phyloP scores from a whole-genome alignment of 345 rosid species.

The Laguncularia racemosa region DNA sequence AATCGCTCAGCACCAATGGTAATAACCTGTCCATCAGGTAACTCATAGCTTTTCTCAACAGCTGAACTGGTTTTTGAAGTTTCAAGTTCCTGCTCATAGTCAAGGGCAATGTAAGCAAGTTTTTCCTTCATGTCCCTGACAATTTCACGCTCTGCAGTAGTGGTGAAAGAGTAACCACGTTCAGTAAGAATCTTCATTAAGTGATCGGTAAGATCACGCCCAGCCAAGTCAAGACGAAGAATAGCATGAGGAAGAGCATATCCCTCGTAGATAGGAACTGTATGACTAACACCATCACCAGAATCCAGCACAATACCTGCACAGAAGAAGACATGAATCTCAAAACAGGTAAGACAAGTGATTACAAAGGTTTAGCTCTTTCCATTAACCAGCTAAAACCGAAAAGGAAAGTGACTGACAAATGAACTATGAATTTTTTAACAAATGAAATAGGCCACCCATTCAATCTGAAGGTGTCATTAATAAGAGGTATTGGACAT shows the following conservation, averaged over 20 bases:
- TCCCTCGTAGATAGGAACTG: constrained; percentile 66
- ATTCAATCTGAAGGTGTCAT: no score
- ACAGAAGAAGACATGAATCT: not conserved
- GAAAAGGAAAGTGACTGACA: no score
- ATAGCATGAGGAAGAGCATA: constrained; percentile 69
- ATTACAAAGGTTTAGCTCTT: not conserved
- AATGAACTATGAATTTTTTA: no score
- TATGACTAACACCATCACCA: constrained; percentile 78
- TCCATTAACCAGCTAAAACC: not conserved
- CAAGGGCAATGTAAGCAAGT: constrained; percentile 56
- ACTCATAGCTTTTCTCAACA: constrained; percentile 63
- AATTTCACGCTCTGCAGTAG: constrained; percentile 66
- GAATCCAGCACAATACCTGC: constrained; percentile 52
- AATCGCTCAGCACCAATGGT: constrained; percentile 62
- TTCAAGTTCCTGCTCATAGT: constrained; percentile 60
- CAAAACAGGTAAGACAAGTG: not conserved
- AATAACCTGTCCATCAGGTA: constrained; percentile 69
- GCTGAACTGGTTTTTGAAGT: constrained; percentile 50
- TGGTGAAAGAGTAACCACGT: constrained; percentile 76
- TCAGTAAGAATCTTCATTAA: constrained; percentile 66
- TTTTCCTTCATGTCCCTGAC: constrained; percentile 73
- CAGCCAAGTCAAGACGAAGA: constrained; percentile 63
- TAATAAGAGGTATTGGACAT: no score
- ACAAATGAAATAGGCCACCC: no score
- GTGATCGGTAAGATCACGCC: constrained; percentile 62